Evolutionary conservation across 106 monocot genomes (phyloP).

Genomic region (Gastrodia elata): DNA sequence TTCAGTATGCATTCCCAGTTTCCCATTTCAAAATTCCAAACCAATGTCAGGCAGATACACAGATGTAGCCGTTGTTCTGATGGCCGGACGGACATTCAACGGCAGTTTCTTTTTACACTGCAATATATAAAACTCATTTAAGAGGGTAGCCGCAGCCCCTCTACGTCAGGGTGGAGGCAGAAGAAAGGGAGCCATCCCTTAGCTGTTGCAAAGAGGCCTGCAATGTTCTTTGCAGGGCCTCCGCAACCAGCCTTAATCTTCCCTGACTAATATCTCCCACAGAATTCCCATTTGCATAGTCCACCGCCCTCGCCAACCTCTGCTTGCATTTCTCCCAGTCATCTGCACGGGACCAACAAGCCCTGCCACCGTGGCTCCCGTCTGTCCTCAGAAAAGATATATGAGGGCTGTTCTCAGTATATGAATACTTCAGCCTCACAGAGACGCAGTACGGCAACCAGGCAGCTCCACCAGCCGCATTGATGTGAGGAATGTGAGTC

Average conservation of each 20-base stretch:
- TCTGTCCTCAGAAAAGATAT: constrained; percentile 70
- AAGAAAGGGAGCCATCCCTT: constrained; percentile 49
- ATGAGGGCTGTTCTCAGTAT: constrained; percentile 61
- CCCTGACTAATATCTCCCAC: constrained; percentile 69
- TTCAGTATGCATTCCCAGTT: not conserved
- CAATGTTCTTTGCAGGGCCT: constrained; percentile 54
- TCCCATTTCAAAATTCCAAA: not conserved
- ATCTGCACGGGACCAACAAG: constrained; percentile 69
- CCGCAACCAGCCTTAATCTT: constrained; percentile 63
- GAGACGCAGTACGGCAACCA: constrained; percentile 97
- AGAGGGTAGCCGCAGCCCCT: not conserved
- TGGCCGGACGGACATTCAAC: not conserved
- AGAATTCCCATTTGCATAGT: constrained; percentile 48
- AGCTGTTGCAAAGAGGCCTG: constrained; percentile 70
- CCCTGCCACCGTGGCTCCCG: constrained; percentile 94
- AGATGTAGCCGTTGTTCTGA: not conserved
- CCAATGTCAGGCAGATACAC: too few relatives aligned
- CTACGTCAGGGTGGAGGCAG: constrained; percentile 29
- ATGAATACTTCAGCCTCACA: constrained; percentile 61
- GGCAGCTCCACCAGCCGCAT: constrained; percentile 94
- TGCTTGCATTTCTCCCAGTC: constrained; percentile 97
- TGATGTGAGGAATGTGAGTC: constrained; percentile 78
- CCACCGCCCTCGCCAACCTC: constrained; percentile 57
- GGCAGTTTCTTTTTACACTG: not conserved
- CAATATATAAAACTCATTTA: too few relatives aligned